phyloP scores from a whole-genome alignment of 2,329 filamentous ascomycete species.

The Trichoderma sp. region DNA sequence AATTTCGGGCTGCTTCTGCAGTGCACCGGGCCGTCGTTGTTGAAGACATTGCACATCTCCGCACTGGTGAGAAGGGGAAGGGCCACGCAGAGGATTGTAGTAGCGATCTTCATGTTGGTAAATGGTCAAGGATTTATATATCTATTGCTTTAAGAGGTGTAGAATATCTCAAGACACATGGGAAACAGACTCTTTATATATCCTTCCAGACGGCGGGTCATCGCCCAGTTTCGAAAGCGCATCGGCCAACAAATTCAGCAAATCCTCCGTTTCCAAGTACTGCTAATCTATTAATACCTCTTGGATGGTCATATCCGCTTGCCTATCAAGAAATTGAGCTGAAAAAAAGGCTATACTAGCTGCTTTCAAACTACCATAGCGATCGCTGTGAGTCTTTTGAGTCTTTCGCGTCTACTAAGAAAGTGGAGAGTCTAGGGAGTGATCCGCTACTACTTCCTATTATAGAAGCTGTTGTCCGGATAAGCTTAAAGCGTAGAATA shows the following conservation, averaged over 20 bases:
- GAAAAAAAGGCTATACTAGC: background rate
- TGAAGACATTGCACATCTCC: slow-evolving; percentile 2
- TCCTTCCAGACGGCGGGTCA: background rate
- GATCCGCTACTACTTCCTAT: background rate
- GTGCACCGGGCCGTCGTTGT: slow-evolving; percentile 4
- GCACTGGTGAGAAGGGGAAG: slow-evolving; percentile 1
- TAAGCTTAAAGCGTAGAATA: background rate
- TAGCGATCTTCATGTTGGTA: background rate
- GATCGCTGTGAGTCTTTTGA: background rate
- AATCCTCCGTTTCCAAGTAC: background rate
- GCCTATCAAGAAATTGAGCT: background rate
- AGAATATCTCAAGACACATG: background rate
- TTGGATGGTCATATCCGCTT: background rate
- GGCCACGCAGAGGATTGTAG: background rate
- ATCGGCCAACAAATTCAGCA: background rate
- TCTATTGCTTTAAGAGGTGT: background rate
- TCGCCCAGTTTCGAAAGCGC: background rate
- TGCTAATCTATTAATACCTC: background rate
- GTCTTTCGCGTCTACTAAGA: background rate
- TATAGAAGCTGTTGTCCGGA: background rate
- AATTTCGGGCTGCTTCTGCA: background rate
- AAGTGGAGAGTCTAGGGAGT: background rate
- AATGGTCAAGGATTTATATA: background rate
- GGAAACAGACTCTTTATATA: background rate
- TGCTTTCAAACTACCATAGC: background rate